Base-by-base conservation (phyloP, 2,329 filamentous ascomycete species). In the Gaeumannomyces tritici region DNA sequence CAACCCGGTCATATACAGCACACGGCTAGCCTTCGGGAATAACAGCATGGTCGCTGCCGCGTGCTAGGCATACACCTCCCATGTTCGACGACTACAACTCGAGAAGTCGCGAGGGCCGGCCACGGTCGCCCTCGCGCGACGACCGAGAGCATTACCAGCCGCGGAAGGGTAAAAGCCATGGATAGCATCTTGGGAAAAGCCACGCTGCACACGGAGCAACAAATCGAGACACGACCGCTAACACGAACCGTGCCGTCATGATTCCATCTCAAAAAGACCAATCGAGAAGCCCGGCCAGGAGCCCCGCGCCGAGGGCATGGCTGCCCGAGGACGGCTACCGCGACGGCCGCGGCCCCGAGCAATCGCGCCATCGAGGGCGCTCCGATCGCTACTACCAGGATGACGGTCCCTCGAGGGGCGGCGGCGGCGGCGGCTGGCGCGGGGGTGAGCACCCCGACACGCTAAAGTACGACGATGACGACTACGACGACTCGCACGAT, bases 71-170 rank as follows among this genome's bases (percentile, higher is more conserved):
- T 5, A 35, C 13, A 18, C 11, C 33, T 35, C 13, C 33, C n/a
- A 82, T 83, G 79, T 74, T 76, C 70, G 77, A 80, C 69, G 74
- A 79, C 62, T 70, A 77, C 62, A 66, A 67, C 61, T 65, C 70
- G 62, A 69, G 69, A 66, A 70, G 70, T 63, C 69, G 72, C 62
- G 65, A 67, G 27, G 35, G 47, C 59, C 65, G 63, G 26, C 65
- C 63, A 54, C 64, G 60, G 56, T 65, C 65, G 42, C 61, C 62
- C 18, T 62, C 59, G 29, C 65, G 64, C 56, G 63, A 66, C 58
- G 64, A 67, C 27, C 69, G 74, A 67, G 72, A 76, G 67, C 70
- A 73, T 71, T 72, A 76, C 70, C 76, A 71, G 73, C 73, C 75
- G 73, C 74, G 78, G 77, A 77, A 80, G 75, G 79, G 67, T 69